phyloP scores from a whole-genome alignment of 139 green algal genomes.

The Prasinococcaceae sp. region DNA sequence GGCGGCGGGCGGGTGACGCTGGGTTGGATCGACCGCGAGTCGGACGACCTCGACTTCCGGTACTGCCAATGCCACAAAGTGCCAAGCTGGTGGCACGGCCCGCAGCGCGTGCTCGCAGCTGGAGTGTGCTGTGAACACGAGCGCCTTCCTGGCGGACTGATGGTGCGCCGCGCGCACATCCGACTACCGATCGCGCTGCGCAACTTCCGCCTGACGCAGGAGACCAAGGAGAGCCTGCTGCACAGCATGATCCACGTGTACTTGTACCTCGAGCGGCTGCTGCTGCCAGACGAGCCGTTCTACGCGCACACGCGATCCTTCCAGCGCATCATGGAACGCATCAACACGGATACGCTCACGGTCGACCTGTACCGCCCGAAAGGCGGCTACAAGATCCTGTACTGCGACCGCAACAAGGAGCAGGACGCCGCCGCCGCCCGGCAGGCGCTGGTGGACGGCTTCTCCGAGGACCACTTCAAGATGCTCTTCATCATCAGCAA shows the following conservation, averaged over 20 bases:
- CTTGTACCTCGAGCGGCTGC: background rate
- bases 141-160: too few relatives aligned
- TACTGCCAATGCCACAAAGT: constrained; percentile 10
- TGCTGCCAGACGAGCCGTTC: constrained; percentile 4
- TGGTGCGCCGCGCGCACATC: too few relatives aligned
- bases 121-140: background rate
- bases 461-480: background rate
- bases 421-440: background rate
- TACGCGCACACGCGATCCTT: constrained; percentile 7
- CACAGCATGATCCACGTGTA: constrained; percentile 11
- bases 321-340: background rate
- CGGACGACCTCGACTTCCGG: constrained; percentile 1
- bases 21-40: background rate
- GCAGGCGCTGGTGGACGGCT: background rate
- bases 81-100: constrained; percentile 13
- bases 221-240: constrained; percentile 10
- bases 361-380: constrained; percentile 6
- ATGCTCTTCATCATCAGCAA: constrained; percentile 3
- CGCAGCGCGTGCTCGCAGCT: background rate
- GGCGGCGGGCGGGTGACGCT: background rate
- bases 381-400: constrained; percentile 6
- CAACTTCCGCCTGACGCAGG: constrained; percentile 1
- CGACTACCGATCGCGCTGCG: constrained; percentile 4
- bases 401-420: background rate
- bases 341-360: constrained; percentile 8